Base-by-base conservation (phyloP, 495 filamentous ascomycete species). In the Penicillium arizonense region DNA sequence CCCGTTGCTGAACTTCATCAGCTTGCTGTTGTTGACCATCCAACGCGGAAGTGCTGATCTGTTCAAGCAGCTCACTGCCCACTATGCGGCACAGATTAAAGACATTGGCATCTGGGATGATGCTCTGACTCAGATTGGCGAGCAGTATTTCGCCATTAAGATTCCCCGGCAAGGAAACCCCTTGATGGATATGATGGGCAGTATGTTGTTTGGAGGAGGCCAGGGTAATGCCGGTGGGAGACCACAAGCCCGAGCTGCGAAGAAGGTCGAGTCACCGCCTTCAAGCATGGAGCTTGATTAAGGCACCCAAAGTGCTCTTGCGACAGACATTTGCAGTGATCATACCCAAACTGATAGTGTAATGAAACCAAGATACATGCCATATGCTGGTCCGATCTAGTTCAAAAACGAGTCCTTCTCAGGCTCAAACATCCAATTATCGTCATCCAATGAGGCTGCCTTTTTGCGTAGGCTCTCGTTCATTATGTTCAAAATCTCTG, bases 141-240 rank as follows among this genome's bases (percentile, higher is more conserved):
- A 97, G 79, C 92, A 94, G 81, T 99, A 97, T 73, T 99, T 97
- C 68, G 85, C 82, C n/a, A 96, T 99, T 63, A 87, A 87, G 77
- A 83, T 91, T 55, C 92, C 90, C 26, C 78, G 86, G 44, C 89
- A 93, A 72, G 85, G 85, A 37, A 97, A 96, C 64, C 91, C 91
- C 7, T 67, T 97, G 58, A 79, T 97, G 61, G 95, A 97, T 61
- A 97, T 99, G 91, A 96, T 97, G 91, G 89, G 91, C 3, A 88
- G 82, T 55, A 84, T 99, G 80, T 85, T 97, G 66, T 90, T 91
- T 6, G 91, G 90, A 45, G 83, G 82, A 6, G 72, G 73, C 21
- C 70, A 72, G 46, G 65, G 60, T 24, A 80, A 74, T 21, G 68
- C 55, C 62, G 78, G 57, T 70, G 69, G 64, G 62, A 73, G 70